Conservation (phyloP, 306 rosid genomes). For the Neltuma alba region DNA sequence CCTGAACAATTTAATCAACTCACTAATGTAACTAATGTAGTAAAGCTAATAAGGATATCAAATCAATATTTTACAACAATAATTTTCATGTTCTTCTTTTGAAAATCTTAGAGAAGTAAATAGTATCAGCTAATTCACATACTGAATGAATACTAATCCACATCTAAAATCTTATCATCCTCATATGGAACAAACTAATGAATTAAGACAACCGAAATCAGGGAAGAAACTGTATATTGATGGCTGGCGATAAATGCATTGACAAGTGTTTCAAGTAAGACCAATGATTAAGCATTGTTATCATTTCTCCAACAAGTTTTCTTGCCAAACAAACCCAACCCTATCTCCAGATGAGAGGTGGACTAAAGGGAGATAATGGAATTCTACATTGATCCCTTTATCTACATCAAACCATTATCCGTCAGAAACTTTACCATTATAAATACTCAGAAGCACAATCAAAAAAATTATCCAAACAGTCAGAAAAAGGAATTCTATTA, state of each 20-base stretch:
- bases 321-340: background rate
- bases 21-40: constrained; percentile 17
- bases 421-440: background rate
- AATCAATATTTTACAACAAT: background rate
- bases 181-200: background rate
- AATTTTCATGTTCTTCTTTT: constrained; percentile 4
- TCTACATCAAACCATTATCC: background rate
- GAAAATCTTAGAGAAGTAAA: constrained; percentile 11
- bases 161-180: background rate
- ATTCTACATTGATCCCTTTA: background rate
- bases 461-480: background rate
- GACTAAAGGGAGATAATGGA: background rate
- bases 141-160: too few relatives aligned
- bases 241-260: background rate
- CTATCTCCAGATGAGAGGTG: background rate
- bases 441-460: background rate
- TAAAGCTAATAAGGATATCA: background rate
- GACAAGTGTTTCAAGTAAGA: background rate
- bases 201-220: constrained; percentile 9
- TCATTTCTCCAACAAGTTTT: background rate
- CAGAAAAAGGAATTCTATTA: background rate
- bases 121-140: background rate
- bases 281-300: background rate
- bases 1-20: constrained; percentile 46
- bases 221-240: constrained; percentile 7